Conservation (phyloP, 257 asterid species). For the Orobanche coerulescens region DNA sequence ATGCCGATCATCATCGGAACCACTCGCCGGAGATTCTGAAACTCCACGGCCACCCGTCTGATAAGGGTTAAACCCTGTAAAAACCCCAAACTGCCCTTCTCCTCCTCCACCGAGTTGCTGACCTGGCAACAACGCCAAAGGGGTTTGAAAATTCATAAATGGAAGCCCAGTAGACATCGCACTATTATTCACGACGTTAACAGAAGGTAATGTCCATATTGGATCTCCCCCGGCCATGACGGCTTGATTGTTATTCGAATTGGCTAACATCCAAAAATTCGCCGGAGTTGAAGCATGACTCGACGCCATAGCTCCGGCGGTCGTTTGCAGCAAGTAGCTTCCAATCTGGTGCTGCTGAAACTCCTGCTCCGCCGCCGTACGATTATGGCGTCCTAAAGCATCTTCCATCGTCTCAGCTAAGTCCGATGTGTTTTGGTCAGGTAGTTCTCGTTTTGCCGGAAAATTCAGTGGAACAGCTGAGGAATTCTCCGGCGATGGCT, state of each 20-base stretch:
- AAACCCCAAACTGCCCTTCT: slow-evolving; percentile 47
- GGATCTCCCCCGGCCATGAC: slow-evolving; percentile 42
- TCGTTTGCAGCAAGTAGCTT: slow-evolving; percentile 51
- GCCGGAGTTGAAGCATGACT: slow-evolving; percentile 61
- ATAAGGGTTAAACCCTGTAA: slow-evolving; percentile 40
- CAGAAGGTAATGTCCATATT: slow-evolving; percentile 50
- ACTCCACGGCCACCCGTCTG: slow-evolving; percentile 35
- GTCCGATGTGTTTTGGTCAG: no score
- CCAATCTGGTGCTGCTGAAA: slow-evolving; percentile 58
- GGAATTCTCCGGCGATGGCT: slow-evolving; percentile 35
- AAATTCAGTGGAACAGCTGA: slow-evolving; percentile 55
- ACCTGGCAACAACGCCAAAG: slow-evolving; percentile 47
- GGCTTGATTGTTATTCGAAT: slow-evolving; percentile 39
- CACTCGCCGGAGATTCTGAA: slow-evolving; percentile 49
- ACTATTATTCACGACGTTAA: slow-evolving; percentile 30
- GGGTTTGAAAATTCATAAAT: slow-evolving; percentile 58
- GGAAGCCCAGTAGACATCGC: slow-evolving; percentile 55
- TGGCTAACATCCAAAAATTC: slow-evolving; percentile 68
- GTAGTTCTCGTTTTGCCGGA: no score
- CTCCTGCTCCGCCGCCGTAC: no score
- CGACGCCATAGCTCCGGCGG: slow-evolving; percentile 47
- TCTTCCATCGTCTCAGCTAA: no score
- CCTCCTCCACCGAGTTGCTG: slow-evolving; percentile 36
- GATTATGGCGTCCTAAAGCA: no score
- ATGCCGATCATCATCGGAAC: slow-evolving; percentile 50